A percentile compares a stretch with the other conserved stretches of the same genome.
Evolutionary conservation across 2,329 filamentous ascomycete species (phyloP).

Genomic region (Monilinia aucupariae): DNA sequence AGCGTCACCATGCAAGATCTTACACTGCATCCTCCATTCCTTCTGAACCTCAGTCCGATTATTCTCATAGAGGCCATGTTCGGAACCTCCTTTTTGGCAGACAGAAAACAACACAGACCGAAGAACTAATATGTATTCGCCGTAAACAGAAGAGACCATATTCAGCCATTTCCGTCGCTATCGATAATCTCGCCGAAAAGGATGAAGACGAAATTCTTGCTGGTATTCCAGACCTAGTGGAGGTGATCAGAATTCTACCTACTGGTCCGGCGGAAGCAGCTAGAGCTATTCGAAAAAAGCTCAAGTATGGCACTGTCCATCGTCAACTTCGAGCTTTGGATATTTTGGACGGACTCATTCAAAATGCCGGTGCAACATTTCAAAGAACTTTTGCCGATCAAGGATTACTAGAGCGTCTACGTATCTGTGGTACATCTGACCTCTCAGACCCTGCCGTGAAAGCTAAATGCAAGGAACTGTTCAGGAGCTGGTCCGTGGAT

Average conservation of each 20-base stretch:
- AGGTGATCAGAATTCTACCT: conserved; percentile 84
- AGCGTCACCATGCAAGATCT: conserved; percentile 10
- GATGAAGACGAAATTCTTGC: conserved; percentile 88
- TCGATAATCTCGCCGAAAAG: conserved; percentile 82
- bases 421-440: conserved; percentile 79
- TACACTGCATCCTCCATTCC: conserved; percentile 9
- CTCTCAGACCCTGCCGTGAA: conserved; percentile 81
- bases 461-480: conserved; percentile 81
- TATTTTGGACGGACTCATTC: conserved; percentile 86
- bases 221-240: conserved; percentile 88
- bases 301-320: conserved; percentile 96
- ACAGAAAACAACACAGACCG: conserved; percentile 10
- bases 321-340: conserved; percentile 83
- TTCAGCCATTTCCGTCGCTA: conserved; percentile 85
- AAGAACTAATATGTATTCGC: conserved; percentile 12
- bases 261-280: conserved; percentile 85
- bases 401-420: conserved; percentile 81
- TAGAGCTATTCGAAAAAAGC: conserved; percentile 89
- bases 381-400: conserved; percentile 86
- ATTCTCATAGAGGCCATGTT: conserved; percentile 14
- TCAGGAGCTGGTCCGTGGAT: conserved; percentile 76
- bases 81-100: conserved; percentile 9
- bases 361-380: conserved; percentile 86
- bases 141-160: conserved; percentile 70
- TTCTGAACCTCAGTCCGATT: conserved; percentile 6